Percentiles rank a stretch among this genome's conserved stretches.
phyloP scores from a whole-genome alignment of 805 yeast species.

The Sugiyamaella mastotermitis region DNA sequence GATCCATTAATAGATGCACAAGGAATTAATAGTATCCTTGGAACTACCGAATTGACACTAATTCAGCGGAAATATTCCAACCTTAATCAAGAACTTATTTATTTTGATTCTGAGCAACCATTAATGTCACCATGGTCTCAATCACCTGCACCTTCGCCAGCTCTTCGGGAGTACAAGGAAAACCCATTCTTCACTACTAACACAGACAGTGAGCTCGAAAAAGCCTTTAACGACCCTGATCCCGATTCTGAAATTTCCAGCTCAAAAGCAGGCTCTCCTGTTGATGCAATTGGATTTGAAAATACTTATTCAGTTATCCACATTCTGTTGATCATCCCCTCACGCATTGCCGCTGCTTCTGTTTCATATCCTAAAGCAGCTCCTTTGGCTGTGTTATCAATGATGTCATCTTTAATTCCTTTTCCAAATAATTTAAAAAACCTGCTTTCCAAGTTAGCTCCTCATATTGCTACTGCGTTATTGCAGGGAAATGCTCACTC shows the following conservation, averaged over 20 bases:
- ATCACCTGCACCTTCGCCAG: slow-evolving; percentile 31
- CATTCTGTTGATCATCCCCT: slow-evolving; percentile 26
- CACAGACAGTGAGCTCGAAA: slow-evolving; percentile 17
- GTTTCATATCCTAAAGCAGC: slow-evolving; percentile 16
- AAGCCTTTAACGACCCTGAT: slow-evolving; percentile 22
- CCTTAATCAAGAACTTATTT: slow-evolving; percentile 11
- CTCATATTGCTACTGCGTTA: slow-evolving; percentile 28
- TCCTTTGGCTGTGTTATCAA: slow-evolving; percentile 29
- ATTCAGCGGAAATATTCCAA: slow-evolving; percentile 27
- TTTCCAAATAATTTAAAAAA: slow-evolving; percentile 24
- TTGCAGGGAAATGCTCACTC: slow-evolving; percentile 26
- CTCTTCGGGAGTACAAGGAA: slow-evolving; percentile 21
- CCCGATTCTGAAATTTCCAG: too few relatives aligned
- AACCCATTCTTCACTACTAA: slow-evolving; percentile 25
- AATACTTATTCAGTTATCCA: slow-evolving; percentile 27
- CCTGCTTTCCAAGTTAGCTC: slow-evolving; percentile 22
- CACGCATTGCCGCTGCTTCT: slow-evolving; percentile 7
- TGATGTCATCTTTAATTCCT: slow-evolving; percentile 28
- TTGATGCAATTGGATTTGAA: slow-evolving; percentile 29
- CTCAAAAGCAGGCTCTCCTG: too few relatives aligned
- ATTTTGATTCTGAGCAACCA: slow-evolving; percentile 27
- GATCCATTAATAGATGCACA: slow-evolving; percentile 28
- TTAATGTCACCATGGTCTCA: slow-evolving; percentile 26
- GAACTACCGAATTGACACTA: slow-evolving; percentile 21
- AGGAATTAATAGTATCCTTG: slow-evolving; percentile 25